Conservation (phyloP, 257 asterid genomes). For the Capsicum chinense region DNA sequence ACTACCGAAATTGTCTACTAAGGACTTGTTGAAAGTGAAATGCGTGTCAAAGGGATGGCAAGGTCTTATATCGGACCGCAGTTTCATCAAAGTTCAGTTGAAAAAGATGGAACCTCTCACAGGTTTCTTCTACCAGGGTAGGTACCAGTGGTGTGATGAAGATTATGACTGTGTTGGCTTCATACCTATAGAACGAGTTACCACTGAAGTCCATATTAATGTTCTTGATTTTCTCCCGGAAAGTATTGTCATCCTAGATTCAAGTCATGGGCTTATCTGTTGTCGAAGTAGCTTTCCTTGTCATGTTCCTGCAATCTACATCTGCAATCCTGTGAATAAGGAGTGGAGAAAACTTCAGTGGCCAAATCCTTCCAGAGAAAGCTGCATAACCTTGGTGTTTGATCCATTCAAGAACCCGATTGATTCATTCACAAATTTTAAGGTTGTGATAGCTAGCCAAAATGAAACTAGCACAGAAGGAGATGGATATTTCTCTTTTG, state of each 20-base stretch:
- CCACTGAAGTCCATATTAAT: constrained; percentile 19
- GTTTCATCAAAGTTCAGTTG: constrained; percentile 49
- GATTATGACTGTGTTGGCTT: constrained; percentile 49
- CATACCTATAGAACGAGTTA: constrained; percentile 42
- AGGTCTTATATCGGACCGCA: constrained; percentile 51
- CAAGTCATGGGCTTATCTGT: constrained; percentile 62
- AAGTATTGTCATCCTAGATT: constrained; percentile 47
- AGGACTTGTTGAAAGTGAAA: constrained; percentile 48
- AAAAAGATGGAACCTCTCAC: constrained; percentile 44
- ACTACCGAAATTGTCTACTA: constrained; percentile 51
- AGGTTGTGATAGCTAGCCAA: constrained; percentile 48
- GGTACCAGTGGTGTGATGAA: constrained; percentile 43
- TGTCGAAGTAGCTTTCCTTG: constrained; percentile 61
- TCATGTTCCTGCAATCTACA: constrained; percentile 41
- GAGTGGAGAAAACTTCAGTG: constrained; percentile 50
- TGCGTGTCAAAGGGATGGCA: constrained; percentile 64
- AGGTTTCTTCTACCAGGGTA: constrained; percentile 72
- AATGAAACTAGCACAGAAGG: constrained; percentile 23
- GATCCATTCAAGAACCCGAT: constrained; percentile 47
- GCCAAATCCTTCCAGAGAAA: constrained; percentile 44
- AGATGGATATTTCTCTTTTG: constrained; percentile 45
- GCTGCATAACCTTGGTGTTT: constrained; percentile 55
- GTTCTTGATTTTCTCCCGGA: constrained; percentile 68
- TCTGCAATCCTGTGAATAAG: constrained; percentile 74
- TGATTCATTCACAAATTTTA: constrained; percentile 49